A percentile compares a stretch with the other conserved stretches of the same genome.
phyloP scores from a whole-genome alignment of 371 early-diverging fungal genomes.

The Lichtheimia corymbifera region DNA sequence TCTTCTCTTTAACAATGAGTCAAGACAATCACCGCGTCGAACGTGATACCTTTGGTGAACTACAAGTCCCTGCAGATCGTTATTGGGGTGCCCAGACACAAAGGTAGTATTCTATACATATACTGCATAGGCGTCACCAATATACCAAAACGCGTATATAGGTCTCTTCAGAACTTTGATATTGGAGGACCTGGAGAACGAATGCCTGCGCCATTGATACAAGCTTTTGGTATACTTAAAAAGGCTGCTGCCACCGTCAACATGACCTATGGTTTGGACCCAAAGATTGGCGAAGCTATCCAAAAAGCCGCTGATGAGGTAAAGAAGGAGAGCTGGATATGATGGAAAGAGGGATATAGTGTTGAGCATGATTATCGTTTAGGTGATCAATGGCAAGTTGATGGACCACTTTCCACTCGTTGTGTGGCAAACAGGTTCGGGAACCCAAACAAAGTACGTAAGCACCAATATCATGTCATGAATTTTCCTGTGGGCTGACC shows the following conservation, averaged over 20 bases:
- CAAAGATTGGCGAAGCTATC: slow-evolving; percentile 74
- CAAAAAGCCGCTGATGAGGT: slow-evolving; percentile 76
- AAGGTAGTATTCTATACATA: slow-evolving; percentile 43
- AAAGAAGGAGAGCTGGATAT: neutral
- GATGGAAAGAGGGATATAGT: neutral
- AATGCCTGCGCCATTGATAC: slow-evolving; percentile 85
- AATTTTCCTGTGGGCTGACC: neutral
- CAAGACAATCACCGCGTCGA: slow-evolving; percentile 62
- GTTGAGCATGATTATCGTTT: neutral
- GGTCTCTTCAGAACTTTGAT: slow-evolving; percentile 82
- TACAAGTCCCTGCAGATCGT: slow-evolving; percentile 82
- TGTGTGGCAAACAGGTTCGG: slow-evolving; percentile 89
- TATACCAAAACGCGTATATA: neutral
- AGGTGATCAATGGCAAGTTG: slow-evolving; percentile 79
- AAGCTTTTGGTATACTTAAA: slow-evolving; percentile 87
- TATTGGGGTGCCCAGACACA: slow-evolving; percentile 94
- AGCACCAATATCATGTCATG: neutral
- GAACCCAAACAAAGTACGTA: slow-evolving; percentile 88
- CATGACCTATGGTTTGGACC: slow-evolving; percentile 71
- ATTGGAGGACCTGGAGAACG: slow-evolving; percentile 81
- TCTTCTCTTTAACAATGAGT: slow-evolving; percentile 1
- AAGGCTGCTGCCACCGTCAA: slow-evolving; percentile 87
- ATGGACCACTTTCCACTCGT: slow-evolving; percentile 87
- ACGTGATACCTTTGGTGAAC: slow-evolving; percentile 85
- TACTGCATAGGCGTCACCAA: neutral